phyloP scores from a whole-genome alignment of 1,284 basidiomycete species.

The Apiotrichum domesticum region DNA sequence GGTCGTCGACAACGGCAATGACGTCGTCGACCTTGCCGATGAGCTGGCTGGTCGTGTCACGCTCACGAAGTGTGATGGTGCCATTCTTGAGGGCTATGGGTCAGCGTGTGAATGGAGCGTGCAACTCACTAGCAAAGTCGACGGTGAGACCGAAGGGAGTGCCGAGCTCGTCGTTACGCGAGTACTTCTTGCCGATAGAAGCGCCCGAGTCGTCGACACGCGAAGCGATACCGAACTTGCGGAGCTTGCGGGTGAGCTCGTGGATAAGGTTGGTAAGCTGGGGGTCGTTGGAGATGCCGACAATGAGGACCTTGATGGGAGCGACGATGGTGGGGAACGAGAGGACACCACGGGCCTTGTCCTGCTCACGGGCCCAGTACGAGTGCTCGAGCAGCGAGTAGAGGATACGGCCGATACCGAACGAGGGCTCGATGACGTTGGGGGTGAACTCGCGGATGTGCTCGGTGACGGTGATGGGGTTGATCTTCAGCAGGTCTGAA shows the following conservation, averaged over 20 bases:
- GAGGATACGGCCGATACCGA: slow-evolving; percentile 93
- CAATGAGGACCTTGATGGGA: slow-evolving; percentile 92
- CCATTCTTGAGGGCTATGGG: slow-evolving; percentile 68
- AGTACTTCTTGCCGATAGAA: slow-evolving; percentile 93
- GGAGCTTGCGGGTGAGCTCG: slow-evolving; percentile 81
- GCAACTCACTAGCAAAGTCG: slow-evolving; percentile 88
- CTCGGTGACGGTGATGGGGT: slow-evolving; percentile 79
- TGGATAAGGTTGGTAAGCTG: slow-evolving; percentile 78
- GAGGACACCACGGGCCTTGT: slow-evolving; percentile 80
- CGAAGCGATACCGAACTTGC: slow-evolving; percentile 79
- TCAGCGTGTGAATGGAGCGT: not conserved
- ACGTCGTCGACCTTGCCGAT: slow-evolving; percentile 92
- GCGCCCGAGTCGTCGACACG: slow-evolving; percentile 93
- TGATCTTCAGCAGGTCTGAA: slow-evolving; percentile 69
- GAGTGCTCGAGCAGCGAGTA: slow-evolving; percentile 92
- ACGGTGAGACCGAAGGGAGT: slow-evolving; percentile 95
- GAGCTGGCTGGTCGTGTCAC: slow-evolving; percentile 87
- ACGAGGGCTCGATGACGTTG: slow-evolving; percentile 98
- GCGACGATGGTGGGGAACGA: slow-evolving; percentile 86
- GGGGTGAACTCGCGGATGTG: slow-evolving; percentile 91
- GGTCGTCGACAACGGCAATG: slow-evolving; percentile 67
- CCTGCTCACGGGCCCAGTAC: slow-evolving; percentile 91
- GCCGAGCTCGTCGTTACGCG: slow-evolving; percentile 96
- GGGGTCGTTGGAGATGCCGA: slow-evolving; percentile 84
- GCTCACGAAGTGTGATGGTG: slow-evolving; percentile 87